phyloP scores from a whole-genome alignment of 495 filamentous ascomycete species.

The Haplographium delicatum region DNA sequence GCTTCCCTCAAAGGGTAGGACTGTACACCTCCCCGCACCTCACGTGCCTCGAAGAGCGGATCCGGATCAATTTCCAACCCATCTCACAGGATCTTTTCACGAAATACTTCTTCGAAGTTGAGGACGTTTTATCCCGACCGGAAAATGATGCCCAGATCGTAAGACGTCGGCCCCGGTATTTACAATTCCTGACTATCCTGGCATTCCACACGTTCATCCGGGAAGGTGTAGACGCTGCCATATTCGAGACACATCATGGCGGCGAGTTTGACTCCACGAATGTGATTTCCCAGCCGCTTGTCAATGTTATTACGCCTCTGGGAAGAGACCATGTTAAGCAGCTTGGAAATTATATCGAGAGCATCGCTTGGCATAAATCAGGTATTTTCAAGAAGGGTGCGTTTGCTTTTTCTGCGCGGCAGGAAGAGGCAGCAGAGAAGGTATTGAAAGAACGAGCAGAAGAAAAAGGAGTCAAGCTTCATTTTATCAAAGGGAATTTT shows the following conservation, averaged over 20 bases:
- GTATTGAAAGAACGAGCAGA: constrained; percentile 66
- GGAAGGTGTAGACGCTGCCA: constrained; percentile 72
- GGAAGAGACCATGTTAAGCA: constrained; percentile 85
- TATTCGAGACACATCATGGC: constrained; percentile 89
- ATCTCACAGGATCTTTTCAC: constrained; percentile 76
- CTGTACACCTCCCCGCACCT: constrained; percentile 86
- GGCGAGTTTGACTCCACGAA: constrained; percentile 94
- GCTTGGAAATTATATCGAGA: constrained; percentile 76
- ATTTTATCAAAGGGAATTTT: constrained; percentile 50
- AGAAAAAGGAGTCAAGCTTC: constrained; percentile 51
- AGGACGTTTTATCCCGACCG: constrained; percentile 64
- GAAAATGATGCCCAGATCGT: constrained; percentile 48
- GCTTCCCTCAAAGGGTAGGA: constrained; percentile 60
- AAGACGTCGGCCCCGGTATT: constrained; percentile 76
- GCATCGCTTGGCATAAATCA: constrained; percentile 96
- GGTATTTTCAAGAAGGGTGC: constrained; percentile 78
- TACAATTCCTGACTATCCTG: constrained; percentile 83
- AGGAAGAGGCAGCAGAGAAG: constrained; percentile 55
- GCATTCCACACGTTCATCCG: constrained; percentile 79
- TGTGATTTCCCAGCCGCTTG: constrained; percentile 64
- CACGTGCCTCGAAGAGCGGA: constrained; percentile 78
- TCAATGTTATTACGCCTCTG: constrained; percentile 72
- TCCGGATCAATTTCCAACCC: constrained; percentile 71
- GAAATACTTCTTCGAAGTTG: constrained; percentile 80
- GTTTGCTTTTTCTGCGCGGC: constrained; percentile 68